Conservation (phyloP, 176 grass and related monocot genomes). For the Triticum turgidum region DNA sequence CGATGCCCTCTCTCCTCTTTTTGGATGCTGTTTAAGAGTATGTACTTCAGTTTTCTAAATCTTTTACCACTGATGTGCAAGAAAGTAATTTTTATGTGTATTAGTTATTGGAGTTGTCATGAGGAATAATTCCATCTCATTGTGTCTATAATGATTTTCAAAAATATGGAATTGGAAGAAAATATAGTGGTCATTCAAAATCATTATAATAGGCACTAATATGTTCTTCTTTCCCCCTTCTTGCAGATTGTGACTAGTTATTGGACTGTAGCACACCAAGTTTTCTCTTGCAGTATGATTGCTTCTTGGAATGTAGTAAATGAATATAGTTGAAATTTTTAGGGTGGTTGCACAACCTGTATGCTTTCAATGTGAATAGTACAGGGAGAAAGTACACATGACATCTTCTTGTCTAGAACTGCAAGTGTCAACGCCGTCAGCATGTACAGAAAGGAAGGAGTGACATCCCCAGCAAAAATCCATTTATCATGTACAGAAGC, state of each 20-base stretch:
- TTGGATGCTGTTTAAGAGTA: too few species aligned
- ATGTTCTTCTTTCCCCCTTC: neutral
- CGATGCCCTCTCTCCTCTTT: too few species aligned
- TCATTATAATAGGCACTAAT: neutral
- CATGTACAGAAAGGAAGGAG: constrained; percentile 13
- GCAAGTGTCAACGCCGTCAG: constrained; percentile 14
- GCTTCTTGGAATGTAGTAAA: neutral
- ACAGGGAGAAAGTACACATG: neutral
- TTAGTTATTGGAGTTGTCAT: neutral
- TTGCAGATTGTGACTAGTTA: neutral
- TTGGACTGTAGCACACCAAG: neutral
- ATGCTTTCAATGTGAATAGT: constrained; percentile 44
- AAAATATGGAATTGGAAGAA: neutral
- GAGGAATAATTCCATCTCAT: neutral
- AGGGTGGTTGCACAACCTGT: neutral
- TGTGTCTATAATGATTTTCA: neutral
- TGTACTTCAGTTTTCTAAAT: neutral
- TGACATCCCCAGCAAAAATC: constrained; percentile 15
- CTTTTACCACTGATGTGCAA: neutral
- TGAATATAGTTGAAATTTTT: neutral
- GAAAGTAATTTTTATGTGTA: neutral
- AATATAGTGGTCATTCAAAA: neutral
- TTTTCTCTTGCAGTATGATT: neutral
- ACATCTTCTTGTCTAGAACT: constrained; percentile 18
- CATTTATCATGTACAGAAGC: neutral